Evolutionary conservation across 139 green algal species (phyloP).

Genomic region (Coelastrella sp.): DNA sequence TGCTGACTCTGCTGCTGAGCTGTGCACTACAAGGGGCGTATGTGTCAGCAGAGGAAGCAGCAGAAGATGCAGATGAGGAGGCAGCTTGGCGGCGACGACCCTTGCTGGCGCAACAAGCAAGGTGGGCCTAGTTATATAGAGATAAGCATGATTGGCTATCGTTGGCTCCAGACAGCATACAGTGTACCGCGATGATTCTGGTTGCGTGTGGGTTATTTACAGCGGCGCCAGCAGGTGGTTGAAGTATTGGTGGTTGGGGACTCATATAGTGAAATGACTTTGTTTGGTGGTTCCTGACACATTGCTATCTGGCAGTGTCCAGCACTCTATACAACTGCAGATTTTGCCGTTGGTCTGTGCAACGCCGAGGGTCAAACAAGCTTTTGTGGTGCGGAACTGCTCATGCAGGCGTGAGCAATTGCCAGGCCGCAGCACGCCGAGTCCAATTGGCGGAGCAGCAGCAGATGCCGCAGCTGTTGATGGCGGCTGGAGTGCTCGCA

Average conservation of each 20-base stretch:
- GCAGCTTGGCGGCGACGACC: constrained; percentile 34
- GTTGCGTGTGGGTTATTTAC: neutral
- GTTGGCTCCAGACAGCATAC: neutral
- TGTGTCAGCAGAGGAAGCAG: constrained; percentile 34
- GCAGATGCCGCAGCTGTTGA: constrained; percentile 43
- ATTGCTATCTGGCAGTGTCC: no score
- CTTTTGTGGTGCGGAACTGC: neutral
- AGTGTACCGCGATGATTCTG: neutral
- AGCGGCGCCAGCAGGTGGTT: no score
- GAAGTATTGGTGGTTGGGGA: no score
- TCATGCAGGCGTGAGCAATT: neutral
- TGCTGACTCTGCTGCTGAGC: constrained; percentile 22
- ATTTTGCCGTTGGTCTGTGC: neutral
- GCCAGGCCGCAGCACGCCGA: neutral
- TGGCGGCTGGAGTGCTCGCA: constrained; percentile 46
- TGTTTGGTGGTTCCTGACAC: no score
- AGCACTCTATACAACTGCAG: neutral
- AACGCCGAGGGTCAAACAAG: neutral
- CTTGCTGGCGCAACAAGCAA: constrained; percentile 23
- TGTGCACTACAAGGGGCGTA: constrained; percentile 42
- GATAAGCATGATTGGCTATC: neutral
- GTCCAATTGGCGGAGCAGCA: neutral
- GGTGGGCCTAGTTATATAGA: neutral
- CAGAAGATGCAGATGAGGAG: constrained; percentile 49
- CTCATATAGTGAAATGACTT: no score